Conservation (phyloP, 2,329 filamentous ascomycete genomes). For the Aulographum hederae region DNA sequence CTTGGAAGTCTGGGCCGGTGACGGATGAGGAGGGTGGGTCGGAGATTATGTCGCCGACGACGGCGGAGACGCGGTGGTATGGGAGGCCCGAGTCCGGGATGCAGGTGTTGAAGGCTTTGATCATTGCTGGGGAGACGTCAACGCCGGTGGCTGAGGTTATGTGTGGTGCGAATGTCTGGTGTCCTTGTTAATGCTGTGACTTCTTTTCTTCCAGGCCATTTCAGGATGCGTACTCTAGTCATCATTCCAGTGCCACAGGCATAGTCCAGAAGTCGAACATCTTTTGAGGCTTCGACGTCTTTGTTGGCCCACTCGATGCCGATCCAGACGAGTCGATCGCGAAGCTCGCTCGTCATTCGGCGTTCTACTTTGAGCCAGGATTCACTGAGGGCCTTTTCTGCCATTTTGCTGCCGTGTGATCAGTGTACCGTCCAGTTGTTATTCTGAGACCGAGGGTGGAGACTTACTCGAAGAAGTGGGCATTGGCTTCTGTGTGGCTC, state of each 20-base stretch:
- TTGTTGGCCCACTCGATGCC: slow-evolving; percentile 36
- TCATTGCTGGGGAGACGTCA: slow-evolving; percentile 55
- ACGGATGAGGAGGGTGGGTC: slow-evolving; percentile 10
- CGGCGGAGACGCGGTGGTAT: slow-evolving; percentile 9
- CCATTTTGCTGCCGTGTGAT: neutral
- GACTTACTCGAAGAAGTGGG: too few relatives aligned
- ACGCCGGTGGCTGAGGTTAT: slow-evolving; percentile 47
- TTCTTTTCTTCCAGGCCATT: slow-evolving; percentile 1
- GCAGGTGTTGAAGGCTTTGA: slow-evolving; percentile 44
- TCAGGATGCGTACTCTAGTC: slow-evolving; percentile 33
- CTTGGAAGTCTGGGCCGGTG: slow-evolving; percentile 12
- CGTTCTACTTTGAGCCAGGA: neutral
- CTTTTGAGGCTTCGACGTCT: slow-evolving; percentile 14
- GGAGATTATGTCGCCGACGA: slow-evolving; percentile 18
- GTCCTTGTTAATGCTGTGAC: neutral
- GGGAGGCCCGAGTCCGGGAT: slow-evolving; percentile 17
- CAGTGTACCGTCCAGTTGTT: too few relatives aligned
- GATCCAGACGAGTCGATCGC: slow-evolving; percentile 36
- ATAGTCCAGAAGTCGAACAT: slow-evolving; percentile 48
- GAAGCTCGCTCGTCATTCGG: neutral
- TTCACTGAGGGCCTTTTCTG: neutral
- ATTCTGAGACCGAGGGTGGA: too few relatives aligned
- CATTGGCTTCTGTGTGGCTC: too few relatives aligned
- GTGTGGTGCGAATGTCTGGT: slow-evolving; percentile 40
- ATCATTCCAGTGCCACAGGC: slow-evolving; percentile 55